Evolutionary conservation across 257 asterid species (phyloP), one percentile per base, ranked within the genome.

Genomic region (Schizonepeta tenuifolia): DNA sequence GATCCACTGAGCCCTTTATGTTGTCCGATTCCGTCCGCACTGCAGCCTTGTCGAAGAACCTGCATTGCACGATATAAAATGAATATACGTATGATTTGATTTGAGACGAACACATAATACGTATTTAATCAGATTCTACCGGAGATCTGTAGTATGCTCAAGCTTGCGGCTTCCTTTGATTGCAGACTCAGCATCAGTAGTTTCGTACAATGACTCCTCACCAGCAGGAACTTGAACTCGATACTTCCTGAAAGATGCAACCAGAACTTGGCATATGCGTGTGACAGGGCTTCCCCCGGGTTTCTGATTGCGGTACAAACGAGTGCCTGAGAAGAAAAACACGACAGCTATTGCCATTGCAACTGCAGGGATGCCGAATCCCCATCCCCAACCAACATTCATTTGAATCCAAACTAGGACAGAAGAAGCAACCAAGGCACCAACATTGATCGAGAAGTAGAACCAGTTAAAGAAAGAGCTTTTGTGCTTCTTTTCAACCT

Each of bases 251-350:
- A 65, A 77, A 35, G 81, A 71, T 7, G 77, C 77, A 0, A 56
- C 70, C 6, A 77, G 2, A 0, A 89, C 96, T 73, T 89, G 93
- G 67, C 84, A 78, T 24, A 89, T 56, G 11, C 96, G 87, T 0
- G 91, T 84, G 67, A 89, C 40, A 14, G 91, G 96, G 80, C 93
- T 89, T 44, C 93, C 96, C 26, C 93, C 93, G 0, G 93, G 93
- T 43, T 78, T 85, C 71, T 89, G 93, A 75, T 89, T 82, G 2
- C 96, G 83, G 69, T 81, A 89, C 76, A 84, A 60, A 13, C 86
- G 76, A 43, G 96, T 85, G 35, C 96, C 96, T 4, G 91, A 87
- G 73, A 87, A 89, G 93, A 87, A 89, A 76, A 83, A 77, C 4
- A 51, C 82, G 3, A 84, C 90, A 38, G 77, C 81, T 47, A 77